Evolutionary conservation across 257 asterid species (phyloP).

Genomic region (Anisodus acutangulus): DNA sequence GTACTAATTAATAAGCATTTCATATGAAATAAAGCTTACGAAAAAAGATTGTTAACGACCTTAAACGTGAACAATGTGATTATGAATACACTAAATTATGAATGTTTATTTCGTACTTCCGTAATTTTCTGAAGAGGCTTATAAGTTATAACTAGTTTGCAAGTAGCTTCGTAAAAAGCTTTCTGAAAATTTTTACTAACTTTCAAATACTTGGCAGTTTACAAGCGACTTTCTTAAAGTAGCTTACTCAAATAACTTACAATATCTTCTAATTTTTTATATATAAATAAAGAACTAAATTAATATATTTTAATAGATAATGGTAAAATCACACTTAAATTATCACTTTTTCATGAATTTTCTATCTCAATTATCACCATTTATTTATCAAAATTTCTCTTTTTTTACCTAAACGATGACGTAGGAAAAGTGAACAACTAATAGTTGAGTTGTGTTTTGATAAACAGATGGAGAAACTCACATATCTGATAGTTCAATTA

Average conservation of each 20-base stretch:
- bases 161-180: too few species aligned
- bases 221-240: neutral
- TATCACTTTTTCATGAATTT: too few species aligned
- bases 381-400: too few species aligned
- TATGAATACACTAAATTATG: neutral
- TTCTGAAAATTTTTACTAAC: too few species aligned
- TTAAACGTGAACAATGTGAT: neutral
- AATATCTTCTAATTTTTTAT: neutral
- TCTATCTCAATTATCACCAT: too few species aligned
- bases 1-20: neutral
- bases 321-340: too few species aligned
- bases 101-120: neutral
- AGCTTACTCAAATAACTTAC: neutral
- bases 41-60: neutral
- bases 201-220: too few species aligned
- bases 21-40: neutral
- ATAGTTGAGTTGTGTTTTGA: neutral
- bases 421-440: neutral
- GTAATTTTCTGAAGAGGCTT: neutral
- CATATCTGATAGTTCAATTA: too few species aligned
- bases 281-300: neutral
- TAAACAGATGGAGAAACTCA: too few species aligned
- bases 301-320: neutral
- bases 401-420: too few species aligned
- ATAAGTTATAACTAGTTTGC: too few species aligned